These are phyloP conservation scores for Crucihimalaya himalaica DNA, from an alignment of 345 rosid species.

Conservation along the genomic window DNA sequence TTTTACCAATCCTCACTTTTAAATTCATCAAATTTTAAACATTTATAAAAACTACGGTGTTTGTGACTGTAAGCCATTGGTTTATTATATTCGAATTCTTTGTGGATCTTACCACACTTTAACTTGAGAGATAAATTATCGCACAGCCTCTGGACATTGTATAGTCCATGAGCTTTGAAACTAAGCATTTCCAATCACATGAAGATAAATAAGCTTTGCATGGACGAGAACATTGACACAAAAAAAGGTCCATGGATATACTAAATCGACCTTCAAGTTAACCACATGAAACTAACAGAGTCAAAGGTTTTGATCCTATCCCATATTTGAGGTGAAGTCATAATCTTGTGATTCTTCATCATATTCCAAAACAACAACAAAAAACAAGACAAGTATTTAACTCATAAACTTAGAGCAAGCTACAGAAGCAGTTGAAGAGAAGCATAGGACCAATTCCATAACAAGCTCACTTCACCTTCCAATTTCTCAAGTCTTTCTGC, in stretches of 20 bases:
- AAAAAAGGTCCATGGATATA: constrained; percentile 2
- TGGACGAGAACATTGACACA: not conserved
- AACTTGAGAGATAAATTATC: not conserved
- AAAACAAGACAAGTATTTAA: constrained; percentile 18
- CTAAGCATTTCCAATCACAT: not conserved
- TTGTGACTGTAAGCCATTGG: not conserved
- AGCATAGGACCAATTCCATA: constrained; percentile 5
- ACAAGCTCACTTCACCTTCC: constrained; percentile 31
- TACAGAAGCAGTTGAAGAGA: not conserved
- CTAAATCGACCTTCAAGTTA: no score
- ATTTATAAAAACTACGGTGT: no score
- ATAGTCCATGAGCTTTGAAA: not conserved
- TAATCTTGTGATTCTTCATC: constrained; percentile 5
- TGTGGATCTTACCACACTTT: no score
- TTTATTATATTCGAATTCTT: not conserved
- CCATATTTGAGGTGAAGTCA: constrained; percentile 17
- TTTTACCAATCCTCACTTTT: no score
- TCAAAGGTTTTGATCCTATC: constrained; percentile 15
- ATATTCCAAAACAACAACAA: constrained; percentile 11
- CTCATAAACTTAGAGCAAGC: constrained; percentile 26
- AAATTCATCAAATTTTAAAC: no score
- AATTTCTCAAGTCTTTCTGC: constrained; percentile 58
- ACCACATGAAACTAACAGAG: constrained; percentile 19
- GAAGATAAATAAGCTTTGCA: not conserved
- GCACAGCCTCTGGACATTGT: no score